A percentile compares a stretch with the other conserved stretches of the same genome.
Evolutionary conservation across 192 early-diverging fungal genomes (phyloP).

Genomic region (Backusella westeae): DNA sequence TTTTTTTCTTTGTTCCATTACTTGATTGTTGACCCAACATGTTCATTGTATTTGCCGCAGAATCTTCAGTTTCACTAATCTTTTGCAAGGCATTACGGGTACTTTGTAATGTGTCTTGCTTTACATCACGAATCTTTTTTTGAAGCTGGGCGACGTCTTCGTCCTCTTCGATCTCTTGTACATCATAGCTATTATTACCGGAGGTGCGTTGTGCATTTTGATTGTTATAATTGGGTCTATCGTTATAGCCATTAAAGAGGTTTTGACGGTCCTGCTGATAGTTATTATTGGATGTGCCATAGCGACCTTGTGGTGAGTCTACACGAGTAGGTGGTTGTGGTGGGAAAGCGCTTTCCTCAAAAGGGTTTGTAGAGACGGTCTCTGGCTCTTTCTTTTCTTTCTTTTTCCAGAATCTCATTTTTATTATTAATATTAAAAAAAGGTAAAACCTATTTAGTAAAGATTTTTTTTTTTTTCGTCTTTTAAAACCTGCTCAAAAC

Average conservation of each 20-base stretch:
- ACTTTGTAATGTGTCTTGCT: conserved; percentile 64
- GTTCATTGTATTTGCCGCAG: conserved; percentile 57
- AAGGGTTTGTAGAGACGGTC: neutral
- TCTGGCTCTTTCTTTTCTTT: neutral
- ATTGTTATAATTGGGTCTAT: neutral
- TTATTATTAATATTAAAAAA: neutral
- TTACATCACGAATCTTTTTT: conserved; percentile 54
- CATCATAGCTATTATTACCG: neutral
- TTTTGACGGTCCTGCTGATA: conserved; percentile 7
- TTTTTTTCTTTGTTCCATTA: conserved; percentile 17
- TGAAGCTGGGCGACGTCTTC: conserved; percentile 58
- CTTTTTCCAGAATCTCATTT: conserved; percentile 2
- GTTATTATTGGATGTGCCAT: neutral
- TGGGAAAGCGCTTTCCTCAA: neutral
- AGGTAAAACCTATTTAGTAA: neutral
- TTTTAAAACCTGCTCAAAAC: neutral
- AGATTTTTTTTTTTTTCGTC: neutral
- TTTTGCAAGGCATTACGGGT: conserved; percentile 62
- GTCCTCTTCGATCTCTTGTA: conserved; percentile 50
- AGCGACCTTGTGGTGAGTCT: neutral
- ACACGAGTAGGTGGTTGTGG: neutral
- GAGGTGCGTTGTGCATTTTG: neutral
- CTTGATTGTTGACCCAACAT: conserved; percentile 64
- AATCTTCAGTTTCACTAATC: conserved; percentile 59
- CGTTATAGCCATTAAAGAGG: conserved; percentile 1